Base-by-base conservation (phyloP, 2,329 filamentous ascomycete genomes). In the Penicillium oxalicum region DNA sequence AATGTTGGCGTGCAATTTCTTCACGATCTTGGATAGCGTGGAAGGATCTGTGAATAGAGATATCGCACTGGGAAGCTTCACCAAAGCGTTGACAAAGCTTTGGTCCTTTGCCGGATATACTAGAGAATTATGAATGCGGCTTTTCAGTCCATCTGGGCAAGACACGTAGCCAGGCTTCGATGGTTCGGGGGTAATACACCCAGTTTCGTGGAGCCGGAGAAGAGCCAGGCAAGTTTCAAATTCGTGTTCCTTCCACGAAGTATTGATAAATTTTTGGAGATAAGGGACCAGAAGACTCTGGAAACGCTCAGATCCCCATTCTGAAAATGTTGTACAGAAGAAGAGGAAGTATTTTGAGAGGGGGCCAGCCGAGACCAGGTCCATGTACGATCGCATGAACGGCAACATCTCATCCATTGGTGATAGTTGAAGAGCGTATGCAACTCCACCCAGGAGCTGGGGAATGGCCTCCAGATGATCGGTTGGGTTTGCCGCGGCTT, bases 181-280 rank as follows among this genome's bases (percentile, higher is more conserved):
- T 9, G 70, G 62, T 8, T 75, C 67, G 1, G 68, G 70, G 5
- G 79, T 81, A 32, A 89, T 76, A 39, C 66, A 72, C n/a, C 67
- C 67, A 37, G 67, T 50, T 26, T 67, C 61, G 40, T 67, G 64
- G 11, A 91, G 80, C 42, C 78, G 79, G 1, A 86, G 84, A 29
- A 91, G 65, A 27, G 88, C 66, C 8, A 87, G 74, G 58, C 84
- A 88, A 12, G 90, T 72, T 53, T 84, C 77, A 54, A 84, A 79
- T 63, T 88, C 83, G 44, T 88, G 62, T 77, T 61, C 75, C 64
- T 56, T 80, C 88, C 88, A 94, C 58, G 87, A 83, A 5, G 77
- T 77, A 29, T 83, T 74, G 53, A 95, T 77, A 60, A 93, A 96
- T 80, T 81, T 88, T 66, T 94, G 88, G 58, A 97, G 90, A 49